phyloP scores from a whole-genome alignment of 78 protist species.

The Dictyostelium discoideum region dicty_2.7 NC_007088.5:1302001-1302500 shows the following conservation, averaged over 20 bases:
- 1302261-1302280: background rate
- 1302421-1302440: background rate
- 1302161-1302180: background rate
- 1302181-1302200: background rate
- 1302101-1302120: no score
- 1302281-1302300: background rate
- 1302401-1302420: background rate
- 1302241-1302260: background rate
- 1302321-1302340: background rate
- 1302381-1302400: background rate
- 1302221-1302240: background rate
- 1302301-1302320: background rate
- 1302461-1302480: background rate
- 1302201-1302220: background rate
- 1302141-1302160: background rate
- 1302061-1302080: background rate
- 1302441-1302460: background rate
- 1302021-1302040: background rate
- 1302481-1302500: background rate
- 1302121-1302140: background rate
- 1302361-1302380: background rate
- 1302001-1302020: background rate
- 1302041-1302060: background rate
- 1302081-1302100: no score
- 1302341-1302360: background rate